phyloP scores from a whole-genome alignment of 2,329 filamentous ascomycete species.

The Fusarium nodosum region DNA sequence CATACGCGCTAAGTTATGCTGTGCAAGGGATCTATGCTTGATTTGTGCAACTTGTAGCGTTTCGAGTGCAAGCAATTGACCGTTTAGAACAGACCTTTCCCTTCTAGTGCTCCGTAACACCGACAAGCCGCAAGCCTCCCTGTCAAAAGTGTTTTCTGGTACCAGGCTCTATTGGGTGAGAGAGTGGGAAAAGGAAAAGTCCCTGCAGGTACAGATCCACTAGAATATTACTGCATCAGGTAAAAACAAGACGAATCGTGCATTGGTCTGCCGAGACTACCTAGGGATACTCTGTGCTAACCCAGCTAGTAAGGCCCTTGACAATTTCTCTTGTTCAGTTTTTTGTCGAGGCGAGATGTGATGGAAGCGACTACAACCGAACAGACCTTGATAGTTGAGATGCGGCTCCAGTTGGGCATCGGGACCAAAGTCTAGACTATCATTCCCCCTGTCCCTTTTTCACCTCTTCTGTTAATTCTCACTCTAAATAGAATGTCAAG shows the following conservation, averaged over 20 bases:
- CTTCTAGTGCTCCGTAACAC: constrained; percentile 30
- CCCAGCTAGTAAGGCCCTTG: constrained; percentile 6
- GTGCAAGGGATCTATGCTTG: constrained; percentile 10
- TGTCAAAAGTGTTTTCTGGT: constrained; percentile 36
- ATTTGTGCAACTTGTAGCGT: constrained; percentile 23
- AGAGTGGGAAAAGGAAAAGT: constrained; percentile 12
- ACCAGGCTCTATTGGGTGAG: constrained; percentile 33
- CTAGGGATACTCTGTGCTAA: not conserved
- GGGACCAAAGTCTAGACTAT: constrained; percentile 17
- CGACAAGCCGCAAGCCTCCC: constrained; percentile 7
- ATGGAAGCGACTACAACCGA: constrained; percentile 1
- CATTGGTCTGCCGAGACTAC: constrained; percentile 31
- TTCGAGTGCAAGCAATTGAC: constrained; percentile 14
- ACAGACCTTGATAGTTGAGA: not conserved
- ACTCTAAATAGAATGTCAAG: constrained; percentile 38
- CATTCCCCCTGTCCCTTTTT: constrained; percentile 5
- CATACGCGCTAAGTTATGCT: constrained; percentile 15
- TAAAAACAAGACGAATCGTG: constrained; percentile 35
- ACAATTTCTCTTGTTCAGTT: constrained; percentile 27
- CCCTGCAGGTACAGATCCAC: constrained; percentile 43
- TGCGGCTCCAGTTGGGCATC: constrained; percentile 11
- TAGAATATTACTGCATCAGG: constrained; percentile 30
- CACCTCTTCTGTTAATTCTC: constrained; percentile 7
- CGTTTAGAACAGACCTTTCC: constrained; percentile 25
- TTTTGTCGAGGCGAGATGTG: constrained; percentile 9